Evolutionary conservation across 2,329 filamentous ascomycete species (phyloP), one percentile per base, ranked within the genome.

Genomic region (Fusarium humuli): DNA sequence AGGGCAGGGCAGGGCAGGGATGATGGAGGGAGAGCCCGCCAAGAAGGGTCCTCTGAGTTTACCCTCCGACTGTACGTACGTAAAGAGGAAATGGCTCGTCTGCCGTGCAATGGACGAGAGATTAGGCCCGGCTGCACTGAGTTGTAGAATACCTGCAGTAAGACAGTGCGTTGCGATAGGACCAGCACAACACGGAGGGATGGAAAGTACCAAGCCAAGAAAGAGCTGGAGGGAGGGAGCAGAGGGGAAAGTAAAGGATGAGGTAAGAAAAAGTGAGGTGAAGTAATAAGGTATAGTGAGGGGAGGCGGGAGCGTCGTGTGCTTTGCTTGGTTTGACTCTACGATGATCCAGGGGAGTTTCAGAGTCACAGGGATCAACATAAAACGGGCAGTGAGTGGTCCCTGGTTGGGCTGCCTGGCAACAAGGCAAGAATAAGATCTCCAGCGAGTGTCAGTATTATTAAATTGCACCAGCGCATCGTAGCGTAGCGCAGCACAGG

Each of bases 281-380:
- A 60, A 44, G 54, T n/a, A 37, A 37, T 37, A 37, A 37, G 34
- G 34, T 37, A 37, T 37, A 37, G 34, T 37, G 54, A 65, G 56
- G 55, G 45, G 57, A 60, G 46, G 54, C 57, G 34, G 41, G 42
- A 54, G 56, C 52, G 44, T 48, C 46, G 62, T 49, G 65, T 65
- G 65, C 48, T 49, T 61, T 56, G 52, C 48, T 58, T 25, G 32
- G 40, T 30, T 30, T 52, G 20, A 30, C 48, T 40, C 34, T 63
- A 34, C 32, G 44, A 56, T 65, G 72, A 74, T 72, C 72, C 70
- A 74, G 72, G 72, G 69, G 72, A 73, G 72, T 74, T 74, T 74
- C 72, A 74, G 66, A 73, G 56, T 73, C 66, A 69, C 72, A 73
- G 69, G 72, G 72, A 75, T 74, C 69, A 73, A 70, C 69, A 75